Percentiles rank a stretch among this genome's conserved stretches.
phyloP scores from a whole-genome alignment of 164 flowering plant genomes.

The Cinnamomum micranthum region DNA sequence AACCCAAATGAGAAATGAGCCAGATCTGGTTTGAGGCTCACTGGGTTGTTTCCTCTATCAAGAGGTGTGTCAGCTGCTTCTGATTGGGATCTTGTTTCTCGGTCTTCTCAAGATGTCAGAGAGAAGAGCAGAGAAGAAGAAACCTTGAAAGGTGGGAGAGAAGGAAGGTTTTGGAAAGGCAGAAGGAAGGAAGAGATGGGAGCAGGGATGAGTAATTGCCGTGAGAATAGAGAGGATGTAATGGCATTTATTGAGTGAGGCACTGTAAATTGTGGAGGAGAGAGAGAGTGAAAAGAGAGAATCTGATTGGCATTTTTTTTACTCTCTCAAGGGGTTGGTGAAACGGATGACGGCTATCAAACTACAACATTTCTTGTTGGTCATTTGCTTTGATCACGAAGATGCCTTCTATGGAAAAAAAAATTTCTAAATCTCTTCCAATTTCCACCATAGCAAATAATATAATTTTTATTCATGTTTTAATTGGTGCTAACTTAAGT shows the following conservation, averaged over 20 bases:
- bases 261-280: conserved; percentile 19
- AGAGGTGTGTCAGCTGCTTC: background rate
- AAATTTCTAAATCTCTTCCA: no score
- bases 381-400: no score
- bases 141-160: no score
- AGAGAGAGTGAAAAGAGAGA: conserved; percentile 15
- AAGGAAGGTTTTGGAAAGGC: background rate
- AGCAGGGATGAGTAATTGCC: conserved; percentile 31
- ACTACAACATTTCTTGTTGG: conserved; percentile 5
- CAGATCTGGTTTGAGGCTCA: conserved; percentile 10
- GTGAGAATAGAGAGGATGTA: conserved; percentile 29
- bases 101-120: background rate
- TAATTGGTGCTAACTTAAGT: no score
- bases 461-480: no score
- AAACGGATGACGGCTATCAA: conserved; percentile 49
- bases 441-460: no score
- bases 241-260: conserved; percentile 27
- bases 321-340: conserved; percentile 13
- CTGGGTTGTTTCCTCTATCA: background rate
- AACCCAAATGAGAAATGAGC: background rate
- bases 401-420: no score
- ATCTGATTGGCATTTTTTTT: conserved; percentile 15
- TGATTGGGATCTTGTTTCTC: background rate
- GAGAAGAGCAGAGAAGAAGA: conserved; percentile 3
- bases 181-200: background rate